These are phyloP conservation scores for Trichosanthes truncata DNA, from an alignment of 306 rosid species.

Conservation along the genomic window DNA sequence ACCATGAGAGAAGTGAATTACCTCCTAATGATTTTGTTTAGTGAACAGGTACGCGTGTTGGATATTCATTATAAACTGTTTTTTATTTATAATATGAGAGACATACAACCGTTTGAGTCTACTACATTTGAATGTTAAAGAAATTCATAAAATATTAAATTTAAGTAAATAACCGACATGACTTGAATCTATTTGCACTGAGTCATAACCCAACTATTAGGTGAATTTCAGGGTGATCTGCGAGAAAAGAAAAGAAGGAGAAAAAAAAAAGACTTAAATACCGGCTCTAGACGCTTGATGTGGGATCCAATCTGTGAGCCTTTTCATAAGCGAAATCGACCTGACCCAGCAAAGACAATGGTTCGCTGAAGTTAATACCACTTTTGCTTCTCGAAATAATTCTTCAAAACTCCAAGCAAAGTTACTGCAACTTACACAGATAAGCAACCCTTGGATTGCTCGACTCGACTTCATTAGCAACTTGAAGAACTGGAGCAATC, in stretches of 20 bases:
- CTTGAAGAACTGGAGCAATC: constrained; percentile 92
- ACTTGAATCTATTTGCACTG: too few species aligned
- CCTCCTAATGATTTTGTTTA: background rate
- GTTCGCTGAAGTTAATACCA: background rate
- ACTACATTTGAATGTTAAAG: too few species aligned
- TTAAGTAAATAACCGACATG: too few species aligned
- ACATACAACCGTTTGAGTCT: too few species aligned
- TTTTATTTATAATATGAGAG: too few species aligned
- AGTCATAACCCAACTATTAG: too few species aligned
- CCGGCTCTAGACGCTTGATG: constrained; percentile 84
- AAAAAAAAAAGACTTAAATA: too few species aligned
- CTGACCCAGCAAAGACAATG: constrained; percentile 25
- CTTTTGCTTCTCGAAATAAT: background rate
- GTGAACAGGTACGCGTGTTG: too few species aligned
- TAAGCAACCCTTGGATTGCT: constrained; percentile 75
- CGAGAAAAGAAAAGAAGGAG: too few species aligned
- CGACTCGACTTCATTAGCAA: constrained; percentile 86
- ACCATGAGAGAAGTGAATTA: background rate
- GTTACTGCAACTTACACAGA: constrained; percentile 58
- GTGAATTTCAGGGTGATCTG: too few species aligned
- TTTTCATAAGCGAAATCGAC: constrained; percentile 97
- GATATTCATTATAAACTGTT: too few species aligned
- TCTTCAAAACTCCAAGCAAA: background rate
- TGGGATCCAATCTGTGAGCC: constrained; percentile 88
- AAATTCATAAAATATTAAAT: too few species aligned